phyloP scores from a whole-genome alignment of 2,329 filamentous ascomycete species.

The Pleoardoris graminearum region DNA sequence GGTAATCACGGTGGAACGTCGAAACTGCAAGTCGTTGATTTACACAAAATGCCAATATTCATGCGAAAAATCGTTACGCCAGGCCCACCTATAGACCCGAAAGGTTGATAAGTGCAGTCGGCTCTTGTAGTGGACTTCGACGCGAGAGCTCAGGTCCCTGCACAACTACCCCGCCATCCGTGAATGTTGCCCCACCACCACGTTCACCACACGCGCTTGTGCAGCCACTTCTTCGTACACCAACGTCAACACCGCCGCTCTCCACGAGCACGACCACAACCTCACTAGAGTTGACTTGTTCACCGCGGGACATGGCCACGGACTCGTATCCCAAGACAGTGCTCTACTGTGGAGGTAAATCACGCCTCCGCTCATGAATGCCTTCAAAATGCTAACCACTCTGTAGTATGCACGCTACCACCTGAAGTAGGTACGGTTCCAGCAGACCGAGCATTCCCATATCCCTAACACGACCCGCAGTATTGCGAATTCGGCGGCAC shows the following conservation, averaged over 20 bases:
- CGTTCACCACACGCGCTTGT: constrained; percentile 14
- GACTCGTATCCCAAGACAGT: constrained; percentile 55
- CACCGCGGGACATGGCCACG: constrained; percentile 34
- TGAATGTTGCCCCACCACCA: constrained; percentile 4
- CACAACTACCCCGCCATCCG: constrained; percentile 18
- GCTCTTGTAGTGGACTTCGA: neutral
- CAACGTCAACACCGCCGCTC: constrained; percentile 7
- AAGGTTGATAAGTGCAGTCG: too few relatives aligned
- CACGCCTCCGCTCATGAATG: neutral
- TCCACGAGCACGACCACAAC: neutral
- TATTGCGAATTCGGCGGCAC: constrained; percentile 99
- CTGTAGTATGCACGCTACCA: constrained; percentile 64
- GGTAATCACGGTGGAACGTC: too few relatives aligned
- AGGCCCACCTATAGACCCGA: too few relatives aligned
- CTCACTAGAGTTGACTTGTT: neutral
- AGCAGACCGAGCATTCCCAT: constrained; percentile 7
- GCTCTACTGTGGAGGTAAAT: constrained; percentile 64
- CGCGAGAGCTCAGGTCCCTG: constrained; percentile 1
- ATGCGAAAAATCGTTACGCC: too few relatives aligned
- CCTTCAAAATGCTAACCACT: constrained; percentile 22
- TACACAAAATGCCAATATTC: too few relatives aligned
- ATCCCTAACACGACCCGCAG: constrained; percentile 55
- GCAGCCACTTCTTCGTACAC: constrained; percentile 10
- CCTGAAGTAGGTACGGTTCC: constrained; percentile 63
- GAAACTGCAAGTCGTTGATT: too few relatives aligned